These are phyloP conservation scores for Lentinula raphanica DNA, from an alignment of 768 basidiomycete genomes.

Conservation along the genomic window DNA sequence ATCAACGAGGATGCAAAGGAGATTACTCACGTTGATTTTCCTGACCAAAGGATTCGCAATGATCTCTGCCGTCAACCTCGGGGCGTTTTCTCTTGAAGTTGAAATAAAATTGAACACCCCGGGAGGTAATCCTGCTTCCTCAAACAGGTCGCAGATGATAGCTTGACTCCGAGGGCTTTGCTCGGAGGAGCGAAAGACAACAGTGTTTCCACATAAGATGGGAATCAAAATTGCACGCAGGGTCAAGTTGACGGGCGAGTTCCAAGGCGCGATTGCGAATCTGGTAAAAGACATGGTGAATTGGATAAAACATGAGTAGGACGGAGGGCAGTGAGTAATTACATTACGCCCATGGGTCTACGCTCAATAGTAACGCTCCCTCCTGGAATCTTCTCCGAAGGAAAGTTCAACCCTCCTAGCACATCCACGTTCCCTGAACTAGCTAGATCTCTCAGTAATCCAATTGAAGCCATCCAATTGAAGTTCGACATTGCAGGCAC, in stretches of 20 bases:
- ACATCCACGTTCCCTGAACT: slow-evolving; percentile 23
- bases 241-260: slow-evolving; percentile 42
- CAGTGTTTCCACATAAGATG: slow-evolving; percentile 52
- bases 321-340: slow-evolving; percentile 15
- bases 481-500: slow-evolving; percentile 15
- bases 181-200: slow-evolving; percentile 50
- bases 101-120: slow-evolving; percentile 33
- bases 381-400: slow-evolving; percentile 37
- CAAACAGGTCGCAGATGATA: slow-evolving; percentile 40
- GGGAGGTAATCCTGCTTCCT: slow-evolving; percentile 55
- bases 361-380: slow-evolving; percentile 38
- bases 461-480: slow-evolving; percentile 21
- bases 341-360: slow-evolving; percentile 51
- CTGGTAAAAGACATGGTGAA: slow-evolving; percentile 21
- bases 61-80: slow-evolving; percentile 38
- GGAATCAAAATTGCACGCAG: slow-evolving; percentile 41
- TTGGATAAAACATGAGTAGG: too few species aligned
- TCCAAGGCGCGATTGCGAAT: slow-evolving; percentile 53
- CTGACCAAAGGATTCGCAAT: slow-evolving; percentile 51
- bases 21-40: slow-evolving; percentile 42
- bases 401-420: slow-evolving; percentile 39
- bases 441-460: slow-evolving; percentile 27
- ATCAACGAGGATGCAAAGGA: background rate
- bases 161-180: slow-evolving; percentile 42
- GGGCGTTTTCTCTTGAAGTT: slow-evolving; percentile 2